These are phyloP conservation scores for Syzygium jambos DNA, from an alignment of 345 rosid species.

Conservation along the genomic window DNA sequence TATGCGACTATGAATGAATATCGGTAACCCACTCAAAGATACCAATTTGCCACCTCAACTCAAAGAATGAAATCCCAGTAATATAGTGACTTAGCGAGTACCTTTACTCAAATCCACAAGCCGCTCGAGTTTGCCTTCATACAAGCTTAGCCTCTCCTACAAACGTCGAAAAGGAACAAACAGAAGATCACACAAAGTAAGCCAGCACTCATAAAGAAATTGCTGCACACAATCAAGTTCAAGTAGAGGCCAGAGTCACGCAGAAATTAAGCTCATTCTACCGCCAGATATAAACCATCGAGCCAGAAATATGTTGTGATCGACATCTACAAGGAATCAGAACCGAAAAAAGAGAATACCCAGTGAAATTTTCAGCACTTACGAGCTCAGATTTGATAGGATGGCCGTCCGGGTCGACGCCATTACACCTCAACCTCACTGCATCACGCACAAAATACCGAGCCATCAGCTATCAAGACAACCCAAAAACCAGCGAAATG, in stretches of 20 bases:
- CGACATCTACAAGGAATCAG: not conserved
- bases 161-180: slow-evolving; percentile 1
- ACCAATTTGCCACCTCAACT: not conserved
- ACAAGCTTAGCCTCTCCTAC: slow-evolving; percentile 73
- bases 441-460: not conserved
- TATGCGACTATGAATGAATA: not conserved
- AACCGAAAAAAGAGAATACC: not conserved
- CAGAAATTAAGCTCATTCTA: not conserved
- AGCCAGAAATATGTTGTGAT: not conserved
- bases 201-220: not conserved
- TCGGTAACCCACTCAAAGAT: not conserved
- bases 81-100: slow-evolving; percentile 2
- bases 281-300: not conserved
- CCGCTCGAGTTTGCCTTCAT: slow-evolving; percentile 56
- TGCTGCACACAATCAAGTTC: not conserved
- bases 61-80: not conserved
- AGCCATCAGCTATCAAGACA: not conserved
- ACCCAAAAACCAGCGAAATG: not conserved
- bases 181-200: not conserved
- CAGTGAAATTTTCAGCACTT: slow-evolving; percentile 7
- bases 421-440: slow-evolving; percentile 86
- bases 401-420: slow-evolving; percentile 76
- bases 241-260: not conserved
- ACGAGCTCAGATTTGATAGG: slow-evolving; percentile 85
- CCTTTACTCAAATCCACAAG: slow-evolving; percentile 63